These are phyloP conservation scores for Hypsizygus marmoreus DNA, from an alignment of 768 basidiomycete genomes.

Conservation along the genomic window DNA sequence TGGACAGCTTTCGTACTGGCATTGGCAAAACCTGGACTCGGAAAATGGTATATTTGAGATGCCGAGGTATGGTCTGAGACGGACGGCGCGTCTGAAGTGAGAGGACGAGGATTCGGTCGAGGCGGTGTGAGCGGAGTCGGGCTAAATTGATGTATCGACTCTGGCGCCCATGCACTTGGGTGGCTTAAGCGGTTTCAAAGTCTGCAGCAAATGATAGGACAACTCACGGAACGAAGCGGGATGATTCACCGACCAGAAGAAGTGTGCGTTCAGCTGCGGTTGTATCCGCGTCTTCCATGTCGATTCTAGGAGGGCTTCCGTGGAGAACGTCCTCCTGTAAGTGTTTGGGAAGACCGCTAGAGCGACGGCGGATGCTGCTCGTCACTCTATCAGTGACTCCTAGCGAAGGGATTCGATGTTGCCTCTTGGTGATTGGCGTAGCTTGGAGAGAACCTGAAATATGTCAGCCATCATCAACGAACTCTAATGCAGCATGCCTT, in stretches of 20 bases:
- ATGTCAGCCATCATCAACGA: constrained; percentile 19
- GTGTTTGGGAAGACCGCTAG: constrained; percentile 2
- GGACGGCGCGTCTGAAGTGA: constrained; percentile 2
- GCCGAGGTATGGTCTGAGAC: constrained; percentile 1
- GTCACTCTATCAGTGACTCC: background rate
- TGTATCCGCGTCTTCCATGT: constrained; percentile 4
- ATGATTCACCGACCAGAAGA: background rate
- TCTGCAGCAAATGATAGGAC: background rate
- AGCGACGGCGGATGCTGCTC: constrained; percentile 15
- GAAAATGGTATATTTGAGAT: constrained; percentile 16
- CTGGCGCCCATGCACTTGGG: background rate
- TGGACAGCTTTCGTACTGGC: background rate
- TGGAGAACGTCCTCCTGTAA: background rate
- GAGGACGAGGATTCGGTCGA: constrained; percentile 14
- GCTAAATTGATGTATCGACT: constrained; percentile 6
- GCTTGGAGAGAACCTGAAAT: background rate
- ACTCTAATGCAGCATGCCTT: too few species aligned
- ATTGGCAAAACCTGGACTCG: constrained; percentile 19
- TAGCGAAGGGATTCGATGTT: constrained; percentile 10
- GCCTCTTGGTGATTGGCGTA: constrained; percentile 3
- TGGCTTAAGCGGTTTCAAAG: background rate
- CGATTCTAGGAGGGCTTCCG: background rate
- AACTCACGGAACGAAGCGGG: background rate
- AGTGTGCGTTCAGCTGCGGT: background rate
- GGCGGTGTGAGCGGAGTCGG: constrained; percentile 15